Evolutionary conservation across 2,329 filamentous ascomycete genomes (phyloP), one percentile per base, ranked within the genome.

Genomic region (Penicillium sp.): DNA sequence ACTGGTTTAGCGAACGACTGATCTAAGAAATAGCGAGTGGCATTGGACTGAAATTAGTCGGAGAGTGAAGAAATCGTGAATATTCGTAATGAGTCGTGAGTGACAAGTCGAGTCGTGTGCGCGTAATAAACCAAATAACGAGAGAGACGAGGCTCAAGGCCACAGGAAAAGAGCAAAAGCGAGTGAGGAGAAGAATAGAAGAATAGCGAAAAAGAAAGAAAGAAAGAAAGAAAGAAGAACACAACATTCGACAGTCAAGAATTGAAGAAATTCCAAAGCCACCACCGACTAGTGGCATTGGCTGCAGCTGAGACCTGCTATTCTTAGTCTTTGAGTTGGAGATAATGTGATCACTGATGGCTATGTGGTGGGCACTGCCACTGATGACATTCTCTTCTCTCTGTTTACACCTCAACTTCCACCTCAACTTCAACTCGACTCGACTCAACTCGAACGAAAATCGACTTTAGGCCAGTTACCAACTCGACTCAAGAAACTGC

Each of bases 251-350:
- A 30, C 39, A 50, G 46, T 49, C 18, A 5, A 31, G 31, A 46
- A 52, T 41, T 22, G 34, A 57, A 46, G 42, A 42, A 51, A 41
- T 55, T 56, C 36, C 45, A 50, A 56, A 54, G 58, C 52, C 54
- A 52, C 45, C 29, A n/a, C 38, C 38, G 25, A n/a, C 25, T 28
- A n/a, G 8, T 35, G 30, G 45, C n/a, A 41, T 28, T 35, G 34
- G 46, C 35, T 37, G 33, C 46, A 51, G 18, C 40, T 59, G 55
- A 61, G 51, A 61, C 58, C 54, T 59, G 42, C 39, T 50, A 49
- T 53, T 49, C 48, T 58, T 53, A 53, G 50, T 6, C 5, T n/a
- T n/a, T n/a, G n/a, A n/a, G n/a, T n/a, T n/a, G n/a, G n/a, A n/a
- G n/a, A n/a, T n/a, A n/a, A n/a, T n/a, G n/a, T n/a, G n/a, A n/a